phyloP scores from a whole-genome alignment of 371 early-diverging fungal species.

The Cokeromyces recurvatus region DNA sequence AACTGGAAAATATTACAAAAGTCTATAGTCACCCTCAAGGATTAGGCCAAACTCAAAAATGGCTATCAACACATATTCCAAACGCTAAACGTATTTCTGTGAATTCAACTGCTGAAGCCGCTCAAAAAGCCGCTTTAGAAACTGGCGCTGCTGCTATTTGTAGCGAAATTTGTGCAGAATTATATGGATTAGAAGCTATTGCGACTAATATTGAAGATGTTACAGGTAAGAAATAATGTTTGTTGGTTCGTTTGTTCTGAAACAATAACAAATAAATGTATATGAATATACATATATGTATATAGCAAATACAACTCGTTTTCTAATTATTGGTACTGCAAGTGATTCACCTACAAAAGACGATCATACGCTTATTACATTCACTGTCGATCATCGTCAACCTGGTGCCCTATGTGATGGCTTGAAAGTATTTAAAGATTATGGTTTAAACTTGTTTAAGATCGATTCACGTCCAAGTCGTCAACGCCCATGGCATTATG shows the following conservation, averaged over 20 bases:
- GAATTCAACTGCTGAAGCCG: slow-evolving; percentile 85
- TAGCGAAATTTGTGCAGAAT: slow-evolving; percentile 72
- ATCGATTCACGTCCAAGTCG: slow-evolving; percentile 90
- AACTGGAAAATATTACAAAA: slow-evolving; percentile 60
- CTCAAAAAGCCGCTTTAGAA: slow-evolving; percentile 81
- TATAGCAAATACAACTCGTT: slow-evolving; percentile 84
- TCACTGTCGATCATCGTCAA: slow-evolving; percentile 85
- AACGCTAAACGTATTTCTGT: slow-evolving; percentile 72
- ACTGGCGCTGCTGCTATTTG: slow-evolving; percentile 82
- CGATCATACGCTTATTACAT: slow-evolving; percentile 78
- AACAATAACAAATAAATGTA: no score
- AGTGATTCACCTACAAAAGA: slow-evolving; percentile 66
- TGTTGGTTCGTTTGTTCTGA: no score
- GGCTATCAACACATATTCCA: slow-evolving; percentile 67
- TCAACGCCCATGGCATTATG: slow-evolving; percentile 84
- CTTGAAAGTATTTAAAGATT: slow-evolving; percentile 77
- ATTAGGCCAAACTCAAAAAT: slow-evolving; percentile 80
- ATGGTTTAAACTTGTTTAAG: slow-evolving; percentile 80
- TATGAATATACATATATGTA: background rate
- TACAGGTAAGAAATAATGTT: slow-evolving; percentile 3
- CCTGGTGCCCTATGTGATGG: slow-evolving; percentile 90
- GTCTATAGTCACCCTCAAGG: slow-evolving; percentile 94
- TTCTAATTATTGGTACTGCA: slow-evolving; percentile 80
- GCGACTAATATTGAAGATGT: slow-evolving; percentile 73
- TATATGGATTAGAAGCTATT: slow-evolving; percentile 77